Conservation (phyloP, 1,139 yeast genomes). For the Candida anutae region DNA sequence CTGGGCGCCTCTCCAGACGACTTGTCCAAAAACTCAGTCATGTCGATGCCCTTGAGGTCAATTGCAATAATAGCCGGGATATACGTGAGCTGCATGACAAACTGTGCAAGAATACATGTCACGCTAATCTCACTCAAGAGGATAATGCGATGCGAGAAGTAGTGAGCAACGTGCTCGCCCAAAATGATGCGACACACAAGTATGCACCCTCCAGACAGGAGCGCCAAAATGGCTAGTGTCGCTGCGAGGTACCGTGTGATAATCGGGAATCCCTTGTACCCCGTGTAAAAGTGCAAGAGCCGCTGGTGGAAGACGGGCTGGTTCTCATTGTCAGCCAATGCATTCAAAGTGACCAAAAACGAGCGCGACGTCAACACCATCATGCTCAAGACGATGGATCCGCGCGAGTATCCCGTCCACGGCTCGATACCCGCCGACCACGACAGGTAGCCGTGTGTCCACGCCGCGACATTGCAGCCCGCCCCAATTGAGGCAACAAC, state of each 20-base stretch:
- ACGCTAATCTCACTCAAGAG: conserved; percentile 13
- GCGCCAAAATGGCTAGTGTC: conserved; percentile 9
- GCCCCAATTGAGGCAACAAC: conserved; percentile 44
- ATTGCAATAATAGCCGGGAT: conserved; percentile 58
- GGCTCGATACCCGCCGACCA: conserved; percentile 29
- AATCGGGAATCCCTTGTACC: conserved; percentile 14
- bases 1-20: not conserved
- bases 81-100: conserved; percentile 52
- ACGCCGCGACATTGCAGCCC: conserved; percentile 30
- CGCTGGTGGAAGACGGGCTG: conserved; percentile 15
- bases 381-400: conserved; percentile 18
- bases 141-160: conserved; percentile 12
- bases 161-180: conserved; percentile 12
- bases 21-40: conserved; percentile 40
- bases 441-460: conserved; percentile 11
- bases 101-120: conserved; percentile 46
- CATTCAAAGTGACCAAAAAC: conserved; percentile 20
- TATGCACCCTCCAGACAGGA: conserved; percentile 6
- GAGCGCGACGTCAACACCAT: conserved; percentile 25
- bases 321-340: conserved; percentile 11
- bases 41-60: conserved; percentile 57
- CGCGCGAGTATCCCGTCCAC: conserved; percentile 18
- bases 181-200: conserved; percentile 9
- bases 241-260: conserved; percentile 12
- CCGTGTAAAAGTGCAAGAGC: conserved; percentile 19